Evolutionary conservation across 2,329 filamentous ascomycete species (phyloP), one percentile per base, ranked within the genome.

Genomic region (Fusarium sp.): DNA sequence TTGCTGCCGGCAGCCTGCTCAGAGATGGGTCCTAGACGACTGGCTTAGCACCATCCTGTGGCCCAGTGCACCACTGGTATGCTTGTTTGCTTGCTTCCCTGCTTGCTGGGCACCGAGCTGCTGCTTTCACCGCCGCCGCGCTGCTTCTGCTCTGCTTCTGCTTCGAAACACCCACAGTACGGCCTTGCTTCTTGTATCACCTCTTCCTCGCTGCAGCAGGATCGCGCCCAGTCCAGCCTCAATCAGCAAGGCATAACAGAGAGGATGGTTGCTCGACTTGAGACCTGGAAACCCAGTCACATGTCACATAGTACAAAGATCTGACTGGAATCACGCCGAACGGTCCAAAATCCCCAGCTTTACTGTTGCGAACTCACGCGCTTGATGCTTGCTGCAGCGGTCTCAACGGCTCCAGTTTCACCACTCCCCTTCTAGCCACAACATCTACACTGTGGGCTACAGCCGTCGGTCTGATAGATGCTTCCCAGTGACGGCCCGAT

Each of bases 291-390:
- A 83, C 44, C 77, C 73, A 79, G 79, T 84, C 82, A 84, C 81
- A 81, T 84, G 76, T 74, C 78, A 85, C 83, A 82, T 74, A 61
- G 58, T 56, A 75, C 73, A 75, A 57, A 83, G 83, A 85, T 85
- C 83, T 83, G 73, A 67, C 82, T 83, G 74, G 71, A 71, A 73
- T 71, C 65, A 36, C 62, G 46, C 69, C 69, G 71, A 72, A 65
- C 59, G 62, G 66, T 57, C 50, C 55, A 68, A 65, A 64, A 27
- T 61, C 53, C 49, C 25, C 50, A 58, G 64, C 31, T 58, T 65
- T 67, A 58, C 38, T 53, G 55, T 65, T 65, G 54, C 65, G 62
- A 62, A 62, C 53, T 44, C 65, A 64, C 27, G 63, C 69, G 54
- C 68, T 67, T 68, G 64, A 61, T 68, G 54, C 44, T 62, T 59